Conservation (phyloP, 169 alveolate genomes). For the Sarcocystis neurona region DNA sequence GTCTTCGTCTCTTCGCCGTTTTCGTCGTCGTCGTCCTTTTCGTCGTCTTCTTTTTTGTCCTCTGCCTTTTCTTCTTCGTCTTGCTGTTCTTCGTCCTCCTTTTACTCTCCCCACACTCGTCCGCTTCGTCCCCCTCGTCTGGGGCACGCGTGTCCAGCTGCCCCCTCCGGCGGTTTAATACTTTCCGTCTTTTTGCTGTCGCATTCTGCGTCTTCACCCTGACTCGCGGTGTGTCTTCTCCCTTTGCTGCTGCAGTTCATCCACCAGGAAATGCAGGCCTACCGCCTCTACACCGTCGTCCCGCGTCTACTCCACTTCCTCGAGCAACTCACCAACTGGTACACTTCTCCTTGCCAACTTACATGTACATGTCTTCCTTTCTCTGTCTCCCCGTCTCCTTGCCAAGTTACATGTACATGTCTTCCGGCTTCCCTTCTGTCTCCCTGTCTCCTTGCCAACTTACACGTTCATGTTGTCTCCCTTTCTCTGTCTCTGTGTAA, state of each 20-base stretch:
- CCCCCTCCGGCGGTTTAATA: no score
- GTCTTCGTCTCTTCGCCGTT: background rate
- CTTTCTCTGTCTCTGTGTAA: no score
- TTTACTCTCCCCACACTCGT: background rate
- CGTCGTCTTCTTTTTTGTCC: background rate
- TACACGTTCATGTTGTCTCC: no score
- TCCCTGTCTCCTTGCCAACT: background rate
- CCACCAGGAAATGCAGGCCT: slow-evolving; percentile 93
- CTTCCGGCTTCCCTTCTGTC: background rate
- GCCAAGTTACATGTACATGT: no score
- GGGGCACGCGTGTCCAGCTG: no score
- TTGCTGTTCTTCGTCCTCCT: background rate
- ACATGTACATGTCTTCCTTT: no score
- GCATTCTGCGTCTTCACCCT: background rate
- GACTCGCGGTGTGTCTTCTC: slow-evolving; percentile 50
- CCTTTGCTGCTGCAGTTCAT: slow-evolving; percentile 76
- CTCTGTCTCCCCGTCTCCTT: no score
- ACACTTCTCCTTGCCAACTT: slow-evolving; percentile 60
- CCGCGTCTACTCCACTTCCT: slow-evolving; percentile 92
- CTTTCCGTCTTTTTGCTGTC: background rate
- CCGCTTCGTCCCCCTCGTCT: no score
- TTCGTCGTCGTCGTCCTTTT: background rate
- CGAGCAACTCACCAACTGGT: slow-evolving; percentile 96
- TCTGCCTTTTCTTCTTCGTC: background rate
- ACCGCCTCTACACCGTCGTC: slow-evolving; percentile 95